phyloP scores from a whole-genome alignment of 1,139 yeast species.

The Zygosaccharomyces pseudobailii region DNA sequence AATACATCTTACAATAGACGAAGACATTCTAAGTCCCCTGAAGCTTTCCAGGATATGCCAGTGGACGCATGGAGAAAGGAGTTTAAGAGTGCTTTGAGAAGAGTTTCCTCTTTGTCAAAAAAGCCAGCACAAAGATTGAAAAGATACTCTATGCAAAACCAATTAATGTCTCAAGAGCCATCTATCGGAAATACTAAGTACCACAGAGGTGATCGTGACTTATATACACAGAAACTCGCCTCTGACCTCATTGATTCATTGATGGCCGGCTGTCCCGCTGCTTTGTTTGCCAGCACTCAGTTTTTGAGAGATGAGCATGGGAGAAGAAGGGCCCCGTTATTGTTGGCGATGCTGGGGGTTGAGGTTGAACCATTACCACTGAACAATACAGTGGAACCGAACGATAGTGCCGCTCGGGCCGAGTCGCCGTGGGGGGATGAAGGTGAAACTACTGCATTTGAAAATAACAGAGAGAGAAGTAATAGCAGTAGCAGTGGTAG shows the following conservation, averaged over 20 bases:
- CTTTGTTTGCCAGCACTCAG: conserved; percentile 68
- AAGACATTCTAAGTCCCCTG: background rate
- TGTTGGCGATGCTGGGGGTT: conserved; percentile 68
- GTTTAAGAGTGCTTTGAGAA: conserved; percentile 28
- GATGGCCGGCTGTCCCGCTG: conserved; percentile 73
- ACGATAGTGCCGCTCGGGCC: background rate
- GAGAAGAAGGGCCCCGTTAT: conserved; percentile 72
- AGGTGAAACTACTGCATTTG: background rate
- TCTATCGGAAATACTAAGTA: background rate
- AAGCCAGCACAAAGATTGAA: conserved; percentile 13
- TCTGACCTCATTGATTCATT: conserved; percentile 60
- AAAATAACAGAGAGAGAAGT: background rate
- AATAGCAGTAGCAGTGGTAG: conserved; percentile 8
- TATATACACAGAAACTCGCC: conserved; percentile 44
- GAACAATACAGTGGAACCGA: background rate
- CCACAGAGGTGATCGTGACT: conserved; percentile 16
- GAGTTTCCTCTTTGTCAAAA: conserved; percentile 26
- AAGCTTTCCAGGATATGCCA: conserved; percentile 9
- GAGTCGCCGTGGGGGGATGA: background rate
- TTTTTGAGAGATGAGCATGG: conserved; percentile 76
- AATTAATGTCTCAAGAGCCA: background rate
- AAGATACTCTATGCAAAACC: conserved; percentile 1
- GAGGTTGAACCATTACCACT: conserved; percentile 39
- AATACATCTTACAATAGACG: conserved; percentile 5
- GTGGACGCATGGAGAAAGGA: conserved; percentile 31